Conservation (phyloP, 495 filamentous ascomycete genomes). For the Lasiosphaeria hispida region DNA sequence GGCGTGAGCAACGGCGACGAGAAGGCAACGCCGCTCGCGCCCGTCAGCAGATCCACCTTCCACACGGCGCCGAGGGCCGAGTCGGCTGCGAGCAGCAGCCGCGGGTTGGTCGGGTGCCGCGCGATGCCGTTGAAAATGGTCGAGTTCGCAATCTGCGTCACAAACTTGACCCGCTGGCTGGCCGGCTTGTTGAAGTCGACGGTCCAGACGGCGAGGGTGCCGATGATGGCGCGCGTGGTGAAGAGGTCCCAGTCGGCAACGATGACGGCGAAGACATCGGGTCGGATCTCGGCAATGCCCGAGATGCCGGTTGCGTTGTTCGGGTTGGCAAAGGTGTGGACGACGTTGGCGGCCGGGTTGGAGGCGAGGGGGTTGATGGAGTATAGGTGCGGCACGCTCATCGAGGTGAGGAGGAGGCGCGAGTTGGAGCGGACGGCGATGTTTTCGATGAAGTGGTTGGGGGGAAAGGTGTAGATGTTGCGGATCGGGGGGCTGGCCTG, state of each 20-base stretch:
- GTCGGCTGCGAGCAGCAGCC: conserved; percentile 34
- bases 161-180: conserved; percentile 19
- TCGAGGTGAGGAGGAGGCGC: conserved; percentile 39
- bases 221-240: conserved; percentile 27
- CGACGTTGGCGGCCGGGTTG: conserved; percentile 27
- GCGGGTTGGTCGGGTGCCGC: conserved; percentile 17
- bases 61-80: conserved; percentile 37
- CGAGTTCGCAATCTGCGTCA: conserved; percentile 32
- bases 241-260: conserved; percentile 29
- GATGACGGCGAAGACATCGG: conserved; percentile 40
- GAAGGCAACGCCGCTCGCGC: conserved; percentile 20
- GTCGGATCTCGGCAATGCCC: conserved; percentile 38
- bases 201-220: conserved; percentile 33
- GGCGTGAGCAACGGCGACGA: conserved; percentile 16
- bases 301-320: conserved; percentile 18
- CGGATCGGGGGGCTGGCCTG: neutral
- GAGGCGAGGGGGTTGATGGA: conserved; percentile 27
- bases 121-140: conserved; percentile 39
- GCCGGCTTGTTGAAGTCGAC: conserved; percentile 14
- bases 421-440: conserved; percentile 46
- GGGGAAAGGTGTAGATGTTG: conserved; percentile 17
- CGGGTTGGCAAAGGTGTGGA: conserved; percentile 37
- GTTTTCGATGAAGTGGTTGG: conserved; percentile 40
- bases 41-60: conserved; percentile 26
- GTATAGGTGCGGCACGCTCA: conserved; percentile 22